These are phyloP conservation scores for Fistulinella staudtii DNA, from an alignment of 1,284 basidiomycete species.

Conservation along the genomic window DNA sequence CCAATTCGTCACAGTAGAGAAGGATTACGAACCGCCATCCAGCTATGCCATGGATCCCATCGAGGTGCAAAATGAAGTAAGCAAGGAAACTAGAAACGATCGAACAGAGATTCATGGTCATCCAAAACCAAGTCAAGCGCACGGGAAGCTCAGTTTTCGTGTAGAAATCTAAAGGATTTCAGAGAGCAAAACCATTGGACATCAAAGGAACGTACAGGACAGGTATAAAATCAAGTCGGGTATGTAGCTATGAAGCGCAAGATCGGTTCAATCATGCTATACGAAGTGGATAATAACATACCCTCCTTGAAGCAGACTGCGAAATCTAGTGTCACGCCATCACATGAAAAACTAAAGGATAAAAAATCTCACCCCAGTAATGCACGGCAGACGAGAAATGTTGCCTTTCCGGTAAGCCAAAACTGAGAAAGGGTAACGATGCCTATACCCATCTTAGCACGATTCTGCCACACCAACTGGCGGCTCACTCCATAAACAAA, in stretches of 20 bases:
- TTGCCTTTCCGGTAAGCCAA: slow-evolving; percentile 53
- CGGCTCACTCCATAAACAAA: slow-evolving; percentile 36
- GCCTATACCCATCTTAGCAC: slow-evolving; percentile 13
- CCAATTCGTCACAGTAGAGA: neutral
- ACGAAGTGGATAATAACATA: slow-evolving; percentile 16
- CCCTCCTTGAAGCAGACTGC: slow-evolving; percentile 57
- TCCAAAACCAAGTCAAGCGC: slow-evolving; percentile 66
- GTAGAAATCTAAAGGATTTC: slow-evolving; percentile 41
- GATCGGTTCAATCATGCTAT: neutral
- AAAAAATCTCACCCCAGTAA: slow-evolving; percentile 38
- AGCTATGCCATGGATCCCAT: slow-evolving; percentile 50
- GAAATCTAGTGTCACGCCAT: slow-evolving; percentile 8
- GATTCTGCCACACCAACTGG: neutral
- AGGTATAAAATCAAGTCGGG: slow-evolving; percentile 64
- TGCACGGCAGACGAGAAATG: slow-evolving; percentile 47
- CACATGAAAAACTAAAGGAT: neutral
- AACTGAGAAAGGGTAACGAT: slow-evolving; percentile 50
- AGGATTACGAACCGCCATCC: slow-evolving; percentile 61
- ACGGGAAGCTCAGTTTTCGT: slow-evolving; percentile 63
- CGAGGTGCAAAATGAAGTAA: slow-evolving; percentile 57
- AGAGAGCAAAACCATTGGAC: neutral
- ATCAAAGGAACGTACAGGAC: slow-evolving; percentile 41
- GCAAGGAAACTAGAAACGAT: slow-evolving; percentile 59
- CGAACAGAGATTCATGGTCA: slow-evolving; percentile 43
- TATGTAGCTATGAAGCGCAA: slow-evolving; percentile 39